Conservation (phyloP, 73 alveolate species). For the Uronychia binucleata region DNA sequence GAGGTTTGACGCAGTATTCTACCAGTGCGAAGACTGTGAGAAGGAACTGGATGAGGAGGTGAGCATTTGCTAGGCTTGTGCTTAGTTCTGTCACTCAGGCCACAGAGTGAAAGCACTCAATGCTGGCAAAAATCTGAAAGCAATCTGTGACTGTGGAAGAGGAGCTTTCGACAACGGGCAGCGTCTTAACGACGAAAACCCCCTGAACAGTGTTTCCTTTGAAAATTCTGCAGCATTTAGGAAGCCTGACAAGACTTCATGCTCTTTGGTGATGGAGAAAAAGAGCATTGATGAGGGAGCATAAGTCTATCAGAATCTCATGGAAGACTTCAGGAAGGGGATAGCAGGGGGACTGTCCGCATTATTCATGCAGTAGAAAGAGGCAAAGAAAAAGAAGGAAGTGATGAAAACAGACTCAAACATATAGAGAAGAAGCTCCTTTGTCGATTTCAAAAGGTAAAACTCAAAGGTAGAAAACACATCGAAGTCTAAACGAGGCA, state of each 20-base stretch:
- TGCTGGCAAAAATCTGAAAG: background rate
- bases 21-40: conserved; percentile 9
- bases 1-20: background rate
- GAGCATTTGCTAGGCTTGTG: conserved; percentile 9
- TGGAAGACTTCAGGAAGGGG: background rate
- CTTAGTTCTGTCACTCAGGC: conserved; percentile 25
- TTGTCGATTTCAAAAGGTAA: no score
- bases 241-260: background rate
- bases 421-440: background rate
- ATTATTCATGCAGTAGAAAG: background rate
- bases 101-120: background rate
- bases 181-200: conserved; percentile 2
- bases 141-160: conserved; percentile 23
- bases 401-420: background rate
- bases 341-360: background rate
- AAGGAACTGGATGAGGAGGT: background rate
- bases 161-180: conserved; percentile 8
- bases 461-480: no score
- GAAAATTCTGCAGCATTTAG: background rate
- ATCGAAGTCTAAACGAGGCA: no score
- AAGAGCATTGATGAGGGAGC: background rate
- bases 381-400: background rate
- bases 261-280: background rate
- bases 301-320: background rate
- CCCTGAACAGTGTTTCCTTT: background rate